These are phyloP conservation scores for Metarhizium robertsii DNA, from an alignment of 2,329 filamentous ascomycete genomes.

Conservation along the genomic window DNA sequence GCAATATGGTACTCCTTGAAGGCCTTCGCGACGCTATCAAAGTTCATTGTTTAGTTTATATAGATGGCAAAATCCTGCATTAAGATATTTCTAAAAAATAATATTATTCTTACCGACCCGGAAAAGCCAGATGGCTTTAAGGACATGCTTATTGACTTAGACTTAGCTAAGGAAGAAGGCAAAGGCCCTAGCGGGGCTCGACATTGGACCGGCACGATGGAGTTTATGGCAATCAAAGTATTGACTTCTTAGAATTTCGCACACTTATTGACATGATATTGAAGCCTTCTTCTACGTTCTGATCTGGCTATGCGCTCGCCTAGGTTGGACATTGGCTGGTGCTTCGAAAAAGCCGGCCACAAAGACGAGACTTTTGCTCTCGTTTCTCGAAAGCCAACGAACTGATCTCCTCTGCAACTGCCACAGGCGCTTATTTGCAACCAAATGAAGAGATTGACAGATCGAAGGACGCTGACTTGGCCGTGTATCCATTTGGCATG, in stretches of 20 bases:
- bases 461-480: too few species aligned
- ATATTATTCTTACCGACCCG: conserved; percentile 2
- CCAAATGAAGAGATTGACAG: too few species aligned
- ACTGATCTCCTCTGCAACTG: too few species aligned
- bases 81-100: conserved; percentile 3
- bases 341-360: background rate
- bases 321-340: background rate
- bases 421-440: too few species aligned
- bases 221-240: background rate
- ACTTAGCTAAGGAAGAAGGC: conserved; percentile 2
- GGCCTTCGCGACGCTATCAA: background rate
- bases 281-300: background rate
- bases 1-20: too few species aligned
- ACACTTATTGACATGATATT: background rate
- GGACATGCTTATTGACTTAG: background rate
- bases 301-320: background rate
- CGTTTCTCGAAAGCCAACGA: background rate
- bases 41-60: background rate
- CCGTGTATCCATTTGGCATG: too few species aligned
- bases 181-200: background rate
- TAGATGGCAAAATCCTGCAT: background rate
- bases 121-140: background rate
- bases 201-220: background rate
- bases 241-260: background rate
- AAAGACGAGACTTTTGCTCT: background rate